Base-by-base conservation (phyloP, 805 yeast genomes). In the Myxozyma nipponensis region DNA sequence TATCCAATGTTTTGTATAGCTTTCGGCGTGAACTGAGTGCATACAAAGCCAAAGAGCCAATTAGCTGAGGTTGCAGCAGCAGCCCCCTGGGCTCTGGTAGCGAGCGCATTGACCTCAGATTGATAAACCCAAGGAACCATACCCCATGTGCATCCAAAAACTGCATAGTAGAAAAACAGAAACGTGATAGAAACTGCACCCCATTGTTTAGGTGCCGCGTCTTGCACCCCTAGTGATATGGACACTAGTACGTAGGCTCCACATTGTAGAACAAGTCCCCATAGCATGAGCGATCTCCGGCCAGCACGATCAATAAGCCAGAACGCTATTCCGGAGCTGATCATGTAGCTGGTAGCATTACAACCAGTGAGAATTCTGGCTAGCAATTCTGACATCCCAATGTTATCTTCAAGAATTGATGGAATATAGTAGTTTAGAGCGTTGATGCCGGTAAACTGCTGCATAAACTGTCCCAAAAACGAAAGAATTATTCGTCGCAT, bases 181-280 rank as follows among this genome's bases (percentile, higher is more conserved):
- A 69, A 65, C 10, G 69, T 63, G 71, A 30, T 57, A 22, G 54
- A 35, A 39, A 56, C 56, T 9, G 69, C 62, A 34, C 72, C 72
- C 17, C 49, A 61, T 35, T 59, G 55, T 18, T 65, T 61, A 15
- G 59, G 57, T 41, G 61, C 25, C 50, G 54, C 63, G 48, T 63
- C 63, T 15, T 30, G 40, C 38, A 57, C 50, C 48, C 47, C 40
- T 19, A 63, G 49, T 49, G 61, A 54, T 34, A 62, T 63, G 26
- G 66, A 77, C 46, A 75, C 73, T 47, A 76, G 64, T 54, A 72
- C 68, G 63, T 73, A 70, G 32, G 74, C 67, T 45, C 67, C 60
- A 49, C 72, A 73, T 36, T 55, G 59, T 17, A 43, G 55, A 7
- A 48, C 44, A 13, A 57, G 57, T 13, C 59, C 58, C 43, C 44